These are phyloP conservation scores for Morella rubra DNA, from an alignment of 306 rosid species.

Conservation along the genomic window DNA sequence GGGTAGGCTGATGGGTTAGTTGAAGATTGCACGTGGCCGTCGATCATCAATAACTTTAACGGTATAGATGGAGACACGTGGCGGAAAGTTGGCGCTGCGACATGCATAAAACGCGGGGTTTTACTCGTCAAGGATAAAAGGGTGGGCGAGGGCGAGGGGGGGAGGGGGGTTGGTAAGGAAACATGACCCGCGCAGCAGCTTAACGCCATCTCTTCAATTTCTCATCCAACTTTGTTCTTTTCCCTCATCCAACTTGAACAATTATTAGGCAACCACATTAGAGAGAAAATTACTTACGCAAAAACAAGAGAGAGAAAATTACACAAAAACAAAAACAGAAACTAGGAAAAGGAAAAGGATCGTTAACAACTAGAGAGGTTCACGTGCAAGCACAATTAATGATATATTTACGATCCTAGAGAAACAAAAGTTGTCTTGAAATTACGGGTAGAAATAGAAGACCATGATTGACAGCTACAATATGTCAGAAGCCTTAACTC, in stretches of 20 bases:
- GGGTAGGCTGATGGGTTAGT: conserved; percentile 82
- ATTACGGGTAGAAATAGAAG: no score
- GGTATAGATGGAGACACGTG: conserved; percentile 47
- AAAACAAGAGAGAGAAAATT: no score
- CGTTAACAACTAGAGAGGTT: no score
- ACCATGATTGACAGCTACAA: no score
- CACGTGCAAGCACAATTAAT: no score
- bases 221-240: not conserved
- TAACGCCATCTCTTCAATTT: not conserved
- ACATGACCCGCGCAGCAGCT: not conserved
- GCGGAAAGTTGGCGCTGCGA: not conserved
- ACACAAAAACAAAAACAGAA: no score
- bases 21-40: conserved; percentile 53
- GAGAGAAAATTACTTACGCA: no score
- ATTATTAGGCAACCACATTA: no score
- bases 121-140: not conserved
- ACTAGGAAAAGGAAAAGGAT: no score
- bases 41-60: conserved; percentile 24
- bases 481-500: no score
- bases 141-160: not conserved
- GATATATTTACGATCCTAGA: no score
- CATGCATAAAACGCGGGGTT: not conserved
- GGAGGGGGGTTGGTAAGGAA: not conserved
- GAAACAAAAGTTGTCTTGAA: no score
- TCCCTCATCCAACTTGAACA: not conserved